A percentile compares a stretch with the other conserved stretches of the same genome.
Conservation (phyloP, 1,139 yeast species). For the Nakaseomyces kungkrabaensis region DNA sequence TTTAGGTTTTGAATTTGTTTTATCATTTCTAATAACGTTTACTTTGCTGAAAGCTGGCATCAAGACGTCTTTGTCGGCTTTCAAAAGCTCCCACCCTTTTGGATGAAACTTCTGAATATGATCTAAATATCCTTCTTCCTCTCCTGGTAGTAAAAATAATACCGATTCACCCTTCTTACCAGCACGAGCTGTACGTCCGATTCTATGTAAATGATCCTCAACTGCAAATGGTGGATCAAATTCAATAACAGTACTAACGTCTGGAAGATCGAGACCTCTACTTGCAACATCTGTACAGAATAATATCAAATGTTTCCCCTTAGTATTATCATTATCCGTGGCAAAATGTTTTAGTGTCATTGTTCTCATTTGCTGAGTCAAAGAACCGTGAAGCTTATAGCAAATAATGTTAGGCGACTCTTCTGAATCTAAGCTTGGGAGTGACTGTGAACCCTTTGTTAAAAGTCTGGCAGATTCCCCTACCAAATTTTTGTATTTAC, state of each 20-base stretch:
- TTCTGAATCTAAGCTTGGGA: constrained; percentile 29
- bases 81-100: constrained; percentile 41
- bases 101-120: constrained; percentile 52
- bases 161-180: constrained; percentile 58
- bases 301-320: constrained; percentile 48
- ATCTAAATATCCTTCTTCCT: constrained; percentile 75
- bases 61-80: constrained; percentile 44
- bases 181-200: constrained; percentile 69
- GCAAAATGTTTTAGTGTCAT: constrained; percentile 62
- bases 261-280: constrained; percentile 62
- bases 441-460: constrained; percentile 22
- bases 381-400: constrained; percentile 85
- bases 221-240: constrained; percentile 62
- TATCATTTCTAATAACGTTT: constrained; percentile 31
- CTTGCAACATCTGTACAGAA: constrained; percentile 78
- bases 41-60: constrained; percentile 51
- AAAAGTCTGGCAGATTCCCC: constrained; percentile 36
- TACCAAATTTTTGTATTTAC: constrained; percentile 29
- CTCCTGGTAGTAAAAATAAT: constrained; percentile 75
- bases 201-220: constrained; percentile 64
- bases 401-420: constrained; percentile 36
- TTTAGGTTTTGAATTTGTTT: constrained; percentile 26
- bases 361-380: constrained; percentile 73
- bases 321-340: constrained; percentile 28
- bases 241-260: constrained; percentile 54